A percentile compares a stretch with the other conserved stretches of the same genome.
These are phyloP conservation scores for Taiwanofungus camphoratus DNA, from an alignment of 1,284 basidiomycete species.

Conservation along the genomic window DNA sequence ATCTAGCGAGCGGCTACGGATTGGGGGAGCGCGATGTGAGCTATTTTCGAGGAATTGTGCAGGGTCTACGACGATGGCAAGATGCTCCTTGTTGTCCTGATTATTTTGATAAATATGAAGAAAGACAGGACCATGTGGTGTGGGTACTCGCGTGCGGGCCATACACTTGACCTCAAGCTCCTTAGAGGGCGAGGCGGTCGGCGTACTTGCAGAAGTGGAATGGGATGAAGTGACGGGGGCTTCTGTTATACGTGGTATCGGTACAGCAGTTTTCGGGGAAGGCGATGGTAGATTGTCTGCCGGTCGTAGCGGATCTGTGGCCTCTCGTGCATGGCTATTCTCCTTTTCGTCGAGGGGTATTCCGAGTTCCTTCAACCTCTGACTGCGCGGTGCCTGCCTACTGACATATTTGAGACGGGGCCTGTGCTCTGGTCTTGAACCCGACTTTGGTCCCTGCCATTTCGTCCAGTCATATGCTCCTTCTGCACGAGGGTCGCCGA, in stretches of 20 bases:
- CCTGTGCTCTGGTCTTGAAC: conserved; percentile 31
- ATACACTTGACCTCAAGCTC: conserved; percentile 79
- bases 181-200: conserved; percentile 13
- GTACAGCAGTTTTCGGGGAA: conserved; percentile 6
- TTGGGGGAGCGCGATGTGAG: conserved; percentile 41
- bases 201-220: conserved; percentile 4
- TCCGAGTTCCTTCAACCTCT: conserved; percentile 37
- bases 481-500: conserved; percentile 45
- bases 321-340: conserved; percentile 15
- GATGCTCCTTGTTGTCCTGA: conserved; percentile 88
- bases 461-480: conserved; percentile 55
- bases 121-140: conserved; percentile 91
- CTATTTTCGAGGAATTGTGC: conserved; percentile 58
- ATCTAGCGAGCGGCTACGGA: conserved; percentile 83
- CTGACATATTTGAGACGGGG: conserved; percentile 54
- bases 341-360: conserved; percentile 21
- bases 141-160: conserved; percentile 96
- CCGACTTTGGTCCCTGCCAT: conserved; percentile 37
- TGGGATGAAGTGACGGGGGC: conserved; percentile 5
- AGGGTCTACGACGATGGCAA: conserved; percentile 94
- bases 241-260: conserved; percentile 4
- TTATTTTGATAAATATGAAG: conserved; percentile 95
- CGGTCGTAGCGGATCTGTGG: conserved; percentile 17
- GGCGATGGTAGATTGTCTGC: conserved; percentile 23
- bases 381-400: conserved; percentile 63